phyloP scores from a whole-genome alignment of 495 filamentous ascomycete species.

The Hypoxylon lienhwacheense region DNA sequence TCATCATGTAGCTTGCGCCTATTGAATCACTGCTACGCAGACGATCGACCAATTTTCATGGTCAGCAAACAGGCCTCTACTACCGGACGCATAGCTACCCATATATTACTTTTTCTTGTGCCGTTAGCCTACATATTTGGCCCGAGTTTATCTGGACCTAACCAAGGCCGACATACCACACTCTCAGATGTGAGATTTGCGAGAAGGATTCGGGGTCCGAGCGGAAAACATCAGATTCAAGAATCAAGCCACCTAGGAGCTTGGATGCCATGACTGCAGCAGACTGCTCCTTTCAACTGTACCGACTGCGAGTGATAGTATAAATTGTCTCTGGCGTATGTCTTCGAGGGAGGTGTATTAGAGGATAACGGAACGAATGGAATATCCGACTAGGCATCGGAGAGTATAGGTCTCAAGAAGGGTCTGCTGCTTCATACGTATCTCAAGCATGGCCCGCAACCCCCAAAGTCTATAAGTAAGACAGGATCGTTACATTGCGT shows the following conservation, averaged over 20 bases:
- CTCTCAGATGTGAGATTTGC: constrained; percentile 18
- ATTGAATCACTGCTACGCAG: constrained; percentile 9
- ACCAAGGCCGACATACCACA: constrained; percentile 12
- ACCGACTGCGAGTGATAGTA: too few species aligned
- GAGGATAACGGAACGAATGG: too few species aligned
- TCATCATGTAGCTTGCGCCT: constrained; percentile 23
- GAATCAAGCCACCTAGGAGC: background rate
- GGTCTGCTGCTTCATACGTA: background rate
- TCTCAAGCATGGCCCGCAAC: constrained; percentile 1
- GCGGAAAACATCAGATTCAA: background rate
- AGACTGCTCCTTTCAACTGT: too few species aligned
- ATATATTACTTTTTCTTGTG: too few species aligned
- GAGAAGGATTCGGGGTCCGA: constrained; percentile 26
- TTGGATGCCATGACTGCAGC: background rate
- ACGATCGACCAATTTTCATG: constrained; percentile 3
- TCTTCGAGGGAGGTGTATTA: too few species aligned
- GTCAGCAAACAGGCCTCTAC: constrained; percentile 11
- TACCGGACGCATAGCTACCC: too few species aligned
- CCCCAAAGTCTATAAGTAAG: constrained; percentile 24
- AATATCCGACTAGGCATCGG: too few species aligned
- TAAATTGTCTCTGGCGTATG: too few species aligned
- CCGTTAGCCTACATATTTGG: too few species aligned
- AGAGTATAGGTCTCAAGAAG: too few species aligned
- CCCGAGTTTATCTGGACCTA: background rate
- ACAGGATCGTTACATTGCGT: constrained; percentile 16